These are phyloP conservation scores for Podospora tetraspora DNA, from an alignment of 495 filamentous ascomycete species.

Conservation along the genomic window DNA sequence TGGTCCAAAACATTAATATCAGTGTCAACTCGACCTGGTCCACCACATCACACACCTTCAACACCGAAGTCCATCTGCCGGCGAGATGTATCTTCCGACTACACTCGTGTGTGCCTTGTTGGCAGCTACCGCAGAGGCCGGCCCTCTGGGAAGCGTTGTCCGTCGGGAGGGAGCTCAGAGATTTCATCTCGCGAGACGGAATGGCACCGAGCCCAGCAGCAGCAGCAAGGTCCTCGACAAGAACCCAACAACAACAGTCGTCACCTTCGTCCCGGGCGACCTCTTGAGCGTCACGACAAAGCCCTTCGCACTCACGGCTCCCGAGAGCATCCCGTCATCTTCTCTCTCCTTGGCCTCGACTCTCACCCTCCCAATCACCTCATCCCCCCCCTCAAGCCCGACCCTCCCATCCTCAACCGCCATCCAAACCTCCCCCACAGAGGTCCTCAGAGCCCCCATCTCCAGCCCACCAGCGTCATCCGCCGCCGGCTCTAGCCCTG, in stretches of 20 bases:
- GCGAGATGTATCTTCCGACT: conserved; percentile 20
- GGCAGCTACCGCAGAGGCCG: conserved; percentile 22
- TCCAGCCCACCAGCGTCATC: conserved; percentile 10
- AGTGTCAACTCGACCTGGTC: neutral
- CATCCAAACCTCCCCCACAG: neutral
- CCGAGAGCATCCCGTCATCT: neutral
- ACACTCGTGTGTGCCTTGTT: conserved; percentile 16
- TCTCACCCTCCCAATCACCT: neutral
- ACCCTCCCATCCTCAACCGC: neutral
- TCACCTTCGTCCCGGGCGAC: conserved; percentile 9
- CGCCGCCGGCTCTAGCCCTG: conserved; percentile 18
- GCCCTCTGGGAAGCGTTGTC: conserved; percentile 18
- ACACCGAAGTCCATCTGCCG: conserved; percentile 4
- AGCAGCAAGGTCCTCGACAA: neutral
- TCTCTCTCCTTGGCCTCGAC: neutral
- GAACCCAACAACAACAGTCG: neutral
- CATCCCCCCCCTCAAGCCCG: neutral
- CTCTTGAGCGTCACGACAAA: neutral
- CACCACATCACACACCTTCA: neutral
- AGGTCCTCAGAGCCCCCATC: conserved; percentile 1
- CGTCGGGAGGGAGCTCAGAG: neutral
- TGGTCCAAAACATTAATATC: neutral
- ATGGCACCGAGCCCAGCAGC: neutral
- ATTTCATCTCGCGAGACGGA: neutral
- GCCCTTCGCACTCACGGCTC: neutral